Evolutionary conservation across 768 basidiomycete genomes (phyloP), one percentile per base, ranked within the genome.

Genomic region (Pleurotus eryngii): DNA sequence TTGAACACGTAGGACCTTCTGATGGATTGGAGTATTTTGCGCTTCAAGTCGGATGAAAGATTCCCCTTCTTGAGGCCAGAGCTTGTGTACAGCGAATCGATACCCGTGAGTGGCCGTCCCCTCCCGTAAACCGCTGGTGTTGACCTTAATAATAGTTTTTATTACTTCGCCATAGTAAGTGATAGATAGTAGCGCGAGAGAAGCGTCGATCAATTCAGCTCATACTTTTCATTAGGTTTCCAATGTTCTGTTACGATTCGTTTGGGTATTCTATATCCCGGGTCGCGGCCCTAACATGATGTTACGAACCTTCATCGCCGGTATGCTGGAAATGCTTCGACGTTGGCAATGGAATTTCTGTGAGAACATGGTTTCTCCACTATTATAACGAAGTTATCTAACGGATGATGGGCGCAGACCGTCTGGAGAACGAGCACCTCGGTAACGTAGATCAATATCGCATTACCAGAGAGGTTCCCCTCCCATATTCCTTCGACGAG

Each of bases 361-460:
- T 93, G 59, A 64, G 89, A 30, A 38, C 54, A 35, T 63, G 35
- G n/a, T 53, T 58, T 56, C 55, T 15, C 14, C 5, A 15, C 38
- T n/a, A 14, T 12, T 58, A 17, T 8, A 49, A 24, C 42, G 46
- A 18, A 24, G 18, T 24, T 27, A 27, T 9, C 30, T 5, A 90
- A 70, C 93, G 95, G 72, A 92, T 95, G 22, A 15, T 35, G 35
- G 5, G 46, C 30, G 15, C 61, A 91, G 87, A 82, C 70, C 90
- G 91, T 62, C 72, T 92, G 42, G 91, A 95, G 70, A 94, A 90
- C 72, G 95, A 97, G 72, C 95, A 97, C 61, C 73, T 95, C 24
- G 90, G 91, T 76, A 97, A 97, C 69, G 84, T 90, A 70, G 92
- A 92, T 78, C 92, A 94, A 64, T 96, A 92, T 69, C 91, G 94